Conservation (phyloP, 169 alveolate genomes). For the Perkinsus chesapeaki region DNA sequence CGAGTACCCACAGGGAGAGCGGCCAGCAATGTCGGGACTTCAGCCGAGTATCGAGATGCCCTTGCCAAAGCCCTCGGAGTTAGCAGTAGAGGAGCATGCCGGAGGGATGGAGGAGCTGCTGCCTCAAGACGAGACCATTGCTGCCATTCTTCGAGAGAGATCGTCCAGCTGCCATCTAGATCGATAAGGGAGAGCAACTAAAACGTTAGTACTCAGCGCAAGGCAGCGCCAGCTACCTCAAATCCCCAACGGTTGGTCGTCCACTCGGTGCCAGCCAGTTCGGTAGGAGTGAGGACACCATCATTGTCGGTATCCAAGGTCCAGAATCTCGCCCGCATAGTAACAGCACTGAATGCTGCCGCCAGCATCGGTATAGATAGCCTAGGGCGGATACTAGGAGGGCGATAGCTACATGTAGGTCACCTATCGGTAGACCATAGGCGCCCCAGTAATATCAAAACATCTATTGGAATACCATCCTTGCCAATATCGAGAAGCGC, state of each 20-base stretch:
- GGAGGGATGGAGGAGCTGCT: not conserved
- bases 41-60: not conserved
- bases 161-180: not conserved
- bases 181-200: not conserved
- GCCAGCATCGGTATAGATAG: not conserved
- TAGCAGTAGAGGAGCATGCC: not conserved
- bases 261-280: not conserved
- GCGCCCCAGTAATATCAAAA: not conserved
- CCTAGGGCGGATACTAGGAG: not conserved
- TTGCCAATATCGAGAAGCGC: not conserved
- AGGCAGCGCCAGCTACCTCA: not conserved
- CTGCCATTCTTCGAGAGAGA: not conserved
- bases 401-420: not conserved
- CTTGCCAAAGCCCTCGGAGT: not conserved
- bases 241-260: not conserved
- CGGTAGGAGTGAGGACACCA: not conserved
- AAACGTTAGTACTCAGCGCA: not conserved
- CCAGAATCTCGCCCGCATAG: not conserved
- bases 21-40: too few relatives aligned
- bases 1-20: not conserved
- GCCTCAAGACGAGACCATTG: not conserved
- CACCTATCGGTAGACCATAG: not conserved
- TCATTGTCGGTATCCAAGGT: not conserved
- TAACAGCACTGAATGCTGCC: not conserved
- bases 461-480: not conserved